These are phyloP conservation scores for Globisporangium barbulae DNA, from an alignment of 352 stramenopile genomes.

Conservation along the genomic window DNA sequence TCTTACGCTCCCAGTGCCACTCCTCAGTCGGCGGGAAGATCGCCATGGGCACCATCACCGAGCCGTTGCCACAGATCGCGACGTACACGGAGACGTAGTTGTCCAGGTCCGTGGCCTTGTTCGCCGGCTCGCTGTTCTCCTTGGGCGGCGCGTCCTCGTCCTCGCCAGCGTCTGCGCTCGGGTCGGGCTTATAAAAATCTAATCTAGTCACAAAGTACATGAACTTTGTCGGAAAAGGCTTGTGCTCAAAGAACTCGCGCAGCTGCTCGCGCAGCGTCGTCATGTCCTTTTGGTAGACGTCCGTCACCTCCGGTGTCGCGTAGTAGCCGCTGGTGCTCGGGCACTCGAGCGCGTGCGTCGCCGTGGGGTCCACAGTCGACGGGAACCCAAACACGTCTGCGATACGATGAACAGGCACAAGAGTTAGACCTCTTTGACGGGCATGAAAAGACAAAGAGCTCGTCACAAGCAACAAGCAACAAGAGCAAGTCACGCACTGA, in stretches of 20 bases:
- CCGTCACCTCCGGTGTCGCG: slow-evolving; percentile 59
- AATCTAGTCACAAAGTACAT: slow-evolving; percentile 85
- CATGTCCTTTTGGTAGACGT: slow-evolving; percentile 70
- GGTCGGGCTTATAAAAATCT: slow-evolving; percentile 70
- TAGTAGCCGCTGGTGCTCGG: slow-evolving; percentile 67
- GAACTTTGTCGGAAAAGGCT: slow-evolving; percentile 80
- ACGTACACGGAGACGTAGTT: slow-evolving; percentile 80
- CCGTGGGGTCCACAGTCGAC: slow-evolving; percentile 54
- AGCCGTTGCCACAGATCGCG: slow-evolving; percentile 83
- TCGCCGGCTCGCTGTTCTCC: slow-evolving; percentile 13
- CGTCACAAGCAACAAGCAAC: neutral
- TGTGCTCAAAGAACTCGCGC: slow-evolving; percentile 77
- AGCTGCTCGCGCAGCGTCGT: slow-evolving; percentile 56
- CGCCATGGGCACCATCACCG: slow-evolving; percentile 85
- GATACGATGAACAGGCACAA: neutral
- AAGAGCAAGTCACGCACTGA: slow-evolving; percentile 50
- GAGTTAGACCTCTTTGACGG: neutral
- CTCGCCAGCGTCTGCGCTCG: slow-evolving; percentile 33
- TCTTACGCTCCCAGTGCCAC: slow-evolving; percentile 87
- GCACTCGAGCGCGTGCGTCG: slow-evolving; percentile 55
- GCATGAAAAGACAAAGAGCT: neutral
- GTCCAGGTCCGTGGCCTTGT: slow-evolving; percentile 31
- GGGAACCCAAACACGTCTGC: slow-evolving; percentile 65
- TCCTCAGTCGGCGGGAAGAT: slow-evolving; percentile 75
- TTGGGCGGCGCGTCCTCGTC: slow-evolving; percentile 21